Evolutionary conservation across 371 early-diverging fungal genomes (phyloP).

Genomic region (Zychaea mexicana): DNA sequence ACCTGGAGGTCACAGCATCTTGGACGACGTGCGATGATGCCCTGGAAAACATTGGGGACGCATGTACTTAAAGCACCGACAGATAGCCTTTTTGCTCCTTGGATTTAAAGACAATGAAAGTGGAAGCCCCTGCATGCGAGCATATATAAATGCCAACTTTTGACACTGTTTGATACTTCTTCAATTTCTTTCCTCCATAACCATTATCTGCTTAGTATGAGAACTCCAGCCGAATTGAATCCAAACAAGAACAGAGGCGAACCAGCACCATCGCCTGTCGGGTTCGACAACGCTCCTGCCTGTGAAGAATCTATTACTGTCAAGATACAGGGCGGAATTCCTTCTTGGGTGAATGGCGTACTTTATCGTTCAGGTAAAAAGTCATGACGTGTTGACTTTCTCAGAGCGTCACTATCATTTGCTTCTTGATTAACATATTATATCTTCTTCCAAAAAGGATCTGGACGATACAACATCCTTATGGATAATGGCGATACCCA

Average conservation of each 20-base stretch:
- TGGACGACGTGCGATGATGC: neutral
- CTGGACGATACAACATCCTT: conserved; percentile 46
- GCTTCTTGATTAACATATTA: too few relatives aligned
- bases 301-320: conserved; percentile 38
- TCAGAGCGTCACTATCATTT: neutral
- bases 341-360: conserved; percentile 61
- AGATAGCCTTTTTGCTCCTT: too few relatives aligned
- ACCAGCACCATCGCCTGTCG: conserved; percentile 47
- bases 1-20: conserved; percentile 4
- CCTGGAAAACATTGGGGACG: neutral
- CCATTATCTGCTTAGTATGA: conserved; percentile 15
- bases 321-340: conserved; percentile 51
- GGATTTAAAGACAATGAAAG: too few relatives aligned
- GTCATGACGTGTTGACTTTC: neutral
- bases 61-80: too few relatives aligned
- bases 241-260: conserved; percentile 27
- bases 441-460: conserved; percentile 24
- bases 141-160: neutral
- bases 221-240: conserved; percentile 35
- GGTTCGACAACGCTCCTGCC: conserved; percentile 56
- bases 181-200: neutral
- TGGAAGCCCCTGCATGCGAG: too few relatives aligned
- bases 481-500: conserved; percentile 51
- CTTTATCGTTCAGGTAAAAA: conserved; percentile 57
- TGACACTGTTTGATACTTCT: neutral